Percentiles rank a stretch among this genome's conserved stretches.
Evolutionary conservation across 2,329 filamentous ascomycete species (phyloP).

Genomic region (Alternaria metachromatica): DNA sequence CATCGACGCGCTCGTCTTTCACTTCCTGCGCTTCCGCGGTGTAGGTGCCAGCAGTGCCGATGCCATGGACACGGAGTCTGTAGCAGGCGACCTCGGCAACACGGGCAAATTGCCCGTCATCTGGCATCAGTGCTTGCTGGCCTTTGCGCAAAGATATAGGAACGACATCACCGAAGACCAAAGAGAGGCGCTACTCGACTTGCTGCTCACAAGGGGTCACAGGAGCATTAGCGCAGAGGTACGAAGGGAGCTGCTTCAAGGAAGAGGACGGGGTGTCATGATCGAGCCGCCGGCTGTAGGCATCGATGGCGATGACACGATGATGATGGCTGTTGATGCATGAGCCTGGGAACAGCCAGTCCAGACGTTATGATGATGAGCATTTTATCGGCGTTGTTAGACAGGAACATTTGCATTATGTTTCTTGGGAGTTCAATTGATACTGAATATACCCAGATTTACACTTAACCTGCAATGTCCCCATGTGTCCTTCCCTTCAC

Average conservation of each 20-base stretch:
- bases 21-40: conserved; percentile 88
- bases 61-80: conserved; percentile 54
- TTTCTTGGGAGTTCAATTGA: neutral
- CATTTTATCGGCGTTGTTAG: conserved; percentile 16
- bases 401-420: conserved; percentile 1
- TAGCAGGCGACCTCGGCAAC: conserved; percentile 53
- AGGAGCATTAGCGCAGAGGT: conserved; percentile 90
- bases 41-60: conserved; percentile 68
- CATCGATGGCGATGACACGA: conserved; percentile 87
- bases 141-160: conserved; percentile 92
- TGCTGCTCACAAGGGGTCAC: conserved; percentile 85
- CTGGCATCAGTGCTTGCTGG: conserved; percentile 92
- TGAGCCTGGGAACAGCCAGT: neutral
- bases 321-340: conserved; percentile 65
- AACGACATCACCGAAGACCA: conserved; percentile 97
- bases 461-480: too few relatives aligned
- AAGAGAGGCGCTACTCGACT: conserved; percentile 85
- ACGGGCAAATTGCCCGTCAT: conserved; percentile 80
- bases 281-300: conserved; percentile 64
- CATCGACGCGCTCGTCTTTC: conserved; percentile 92
- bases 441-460: neutral
- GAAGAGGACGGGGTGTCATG: conserved; percentile 80
- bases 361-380: conserved; percentile 2
- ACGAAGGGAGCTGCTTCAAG: conserved; percentile 83
- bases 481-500: too few relatives aligned